phyloP scores from a whole-genome alignment of 176 grass and related monocot genomes.

The Rhynchospora pubera region DNA sequence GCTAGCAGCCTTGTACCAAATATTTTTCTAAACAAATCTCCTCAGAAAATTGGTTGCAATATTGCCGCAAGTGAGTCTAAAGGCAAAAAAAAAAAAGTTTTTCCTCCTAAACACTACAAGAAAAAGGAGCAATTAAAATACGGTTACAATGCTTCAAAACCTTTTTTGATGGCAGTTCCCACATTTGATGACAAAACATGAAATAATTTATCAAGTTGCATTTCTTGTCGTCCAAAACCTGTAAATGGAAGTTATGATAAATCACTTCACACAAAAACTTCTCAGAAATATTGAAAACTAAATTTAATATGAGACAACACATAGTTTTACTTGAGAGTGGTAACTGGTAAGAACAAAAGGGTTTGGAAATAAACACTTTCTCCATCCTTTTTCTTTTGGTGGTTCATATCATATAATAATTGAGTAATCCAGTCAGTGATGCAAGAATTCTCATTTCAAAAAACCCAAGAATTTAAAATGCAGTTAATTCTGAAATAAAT shows the following conservation, averaged over 20 bases:
- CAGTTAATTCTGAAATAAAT: not conserved
- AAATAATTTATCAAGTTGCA: not conserved
- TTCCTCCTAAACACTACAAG: not conserved
- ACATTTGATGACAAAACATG: not conserved
- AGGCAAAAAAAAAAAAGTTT: too few relatives aligned
- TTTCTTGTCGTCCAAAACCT: not conserved
- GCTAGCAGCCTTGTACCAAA: not conserved
- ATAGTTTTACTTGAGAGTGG: not conserved
- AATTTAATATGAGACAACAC: not conserved
- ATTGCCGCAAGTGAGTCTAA: not conserved
- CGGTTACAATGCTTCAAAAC: not conserved
- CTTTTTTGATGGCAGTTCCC: not conserved
- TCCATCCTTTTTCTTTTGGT: not conserved
- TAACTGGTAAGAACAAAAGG: not conserved
- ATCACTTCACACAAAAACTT: not conserved
- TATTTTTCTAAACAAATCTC: not conserved
- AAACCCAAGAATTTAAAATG: not conserved
- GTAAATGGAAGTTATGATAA: not conserved
- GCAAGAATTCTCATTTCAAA: not conserved
- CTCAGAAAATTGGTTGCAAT: not conserved
- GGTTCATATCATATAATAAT: not conserved
- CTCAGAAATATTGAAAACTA: not conserved
- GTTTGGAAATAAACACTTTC: not conserved
- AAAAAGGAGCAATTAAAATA: not conserved
- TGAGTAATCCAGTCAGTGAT: not conserved